Evolutionary conservation across 176 grass and related monocot genomes (phyloP), one percentile per base, ranked within the genome.

Genomic region (Chloris gayana): DNA sequence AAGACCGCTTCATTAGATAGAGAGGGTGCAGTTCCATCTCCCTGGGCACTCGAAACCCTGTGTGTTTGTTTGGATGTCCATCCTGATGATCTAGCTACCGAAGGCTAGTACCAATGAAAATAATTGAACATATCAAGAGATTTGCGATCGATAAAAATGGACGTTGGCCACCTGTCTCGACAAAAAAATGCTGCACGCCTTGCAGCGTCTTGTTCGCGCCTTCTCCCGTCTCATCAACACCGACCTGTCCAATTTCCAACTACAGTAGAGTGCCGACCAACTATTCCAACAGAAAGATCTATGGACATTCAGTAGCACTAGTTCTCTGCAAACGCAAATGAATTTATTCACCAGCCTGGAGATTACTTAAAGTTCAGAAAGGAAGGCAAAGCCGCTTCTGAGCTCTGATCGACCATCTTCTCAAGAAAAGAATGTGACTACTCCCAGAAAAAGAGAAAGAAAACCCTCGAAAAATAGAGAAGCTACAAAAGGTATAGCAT

Each of bases 151-250:
- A 22, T 10, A 24, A n/a, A 64, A 14, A 34, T n/a, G n/a, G n/a
- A n/a, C 49, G 12, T 53, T 65, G 62, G 62, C 27, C 54, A 31
- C 27, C 54, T 30, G 37, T 65, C 24, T 13, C 6, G 51, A 31
- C 26, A 3, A 22, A 62, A 59, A 82, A 44, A 17, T 14, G 25
- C 42, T 54, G 82, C 73, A 45, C 34, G 60, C 15, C 68, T 5
- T 10, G 21, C 38, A 58, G 60, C 60, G 47, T 73, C 83, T 78
- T 72, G 67, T 85, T 85, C 58, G 9, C 24, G 42, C 25, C 83
- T 14, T 70, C 67, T 15, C 6, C 49, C 27, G 24, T 86, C 76
- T 58, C 69, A 45, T 80, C 76, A 59, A 74, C 84, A 67, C 47
- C 35, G 37, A 33, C 75, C 21, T 45, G 47, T 61, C 54, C 37